Base-by-base conservation (phyloP, 257 asterid genomes). In the Ballota nigra region DNA sequence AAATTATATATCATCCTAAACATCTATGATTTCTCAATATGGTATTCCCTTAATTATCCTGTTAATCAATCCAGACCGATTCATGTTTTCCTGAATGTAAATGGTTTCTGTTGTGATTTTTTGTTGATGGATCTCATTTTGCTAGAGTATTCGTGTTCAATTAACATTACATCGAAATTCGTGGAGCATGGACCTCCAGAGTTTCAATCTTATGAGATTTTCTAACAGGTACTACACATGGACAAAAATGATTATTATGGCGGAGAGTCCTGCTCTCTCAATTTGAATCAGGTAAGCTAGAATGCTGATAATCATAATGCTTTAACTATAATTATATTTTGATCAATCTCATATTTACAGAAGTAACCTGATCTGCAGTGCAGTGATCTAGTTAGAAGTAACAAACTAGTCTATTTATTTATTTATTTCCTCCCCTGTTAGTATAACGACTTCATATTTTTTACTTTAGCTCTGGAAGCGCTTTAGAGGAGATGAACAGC, bases 241-340 rank as follows among this genome's bases (percentile, higher is more conserved):
- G 99, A 95, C 85, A 92, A 87, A 75, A 95, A 95, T 78, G 97
- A 95, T 75, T 88, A 95, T 52, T 95, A 95, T 69, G 99, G 99
- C 77, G 99, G 98, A 81, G 99, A 86, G 68, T 95, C 98, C 31
- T 72, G 86, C 77, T 92, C 99, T 29, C 93, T 88, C 75, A 86
- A 86, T 83, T 77, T 95, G 83, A 83, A 19, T 75, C 99, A 95
- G 98, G 99, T 91, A 78, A 59, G 66, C 36, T 41, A 23, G 26
- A 56, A 45, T 8, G 53, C 9, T 45, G 7, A 51, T 26, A 1
- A 10, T 13, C 8, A 20, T 22, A 36, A 66, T 24, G 6, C 38
- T n/a, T 24, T 41, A 23, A 6, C 31, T 74, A 8, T 0, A 7
- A 15, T 34, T 34, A 16, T 26, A 23, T 28, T 12, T 20, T 2